phyloP scores from a whole-genome alignment of 2,329 filamentous ascomycete species.

The Chrysoporthe austroafricana region DNA sequence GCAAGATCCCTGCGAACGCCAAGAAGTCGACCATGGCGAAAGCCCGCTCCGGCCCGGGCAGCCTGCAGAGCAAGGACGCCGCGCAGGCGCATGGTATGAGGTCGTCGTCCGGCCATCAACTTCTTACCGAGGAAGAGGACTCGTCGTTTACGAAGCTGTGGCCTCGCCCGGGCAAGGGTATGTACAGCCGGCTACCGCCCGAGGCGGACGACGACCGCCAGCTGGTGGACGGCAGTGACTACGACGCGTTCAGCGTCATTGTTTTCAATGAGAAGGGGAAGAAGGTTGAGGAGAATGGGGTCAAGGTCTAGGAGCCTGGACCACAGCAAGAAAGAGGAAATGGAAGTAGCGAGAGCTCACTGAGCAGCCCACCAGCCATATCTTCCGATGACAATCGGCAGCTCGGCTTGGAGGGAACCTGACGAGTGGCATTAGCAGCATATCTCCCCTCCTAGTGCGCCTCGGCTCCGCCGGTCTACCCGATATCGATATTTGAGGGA shows the following conservation, averaged over 20 bases:
- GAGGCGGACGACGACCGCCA: conserved; percentile 35
- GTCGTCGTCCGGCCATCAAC: conserved; percentile 19
- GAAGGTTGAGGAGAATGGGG: conserved; percentile 39
- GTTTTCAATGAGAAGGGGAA: conserved; percentile 36
- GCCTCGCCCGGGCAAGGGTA: conserved; percentile 36
- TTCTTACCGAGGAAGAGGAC: conserved; percentile 35
- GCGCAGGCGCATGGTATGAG: conserved; percentile 16
- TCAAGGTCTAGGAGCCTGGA: conserved; percentile 30
- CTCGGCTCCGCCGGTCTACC: too few relatives aligned
- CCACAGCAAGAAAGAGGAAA: neutral
- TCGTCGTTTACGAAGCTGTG: conserved; percentile 36
- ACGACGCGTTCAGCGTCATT: conserved; percentile 37
- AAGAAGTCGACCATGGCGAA: conserved; percentile 29
- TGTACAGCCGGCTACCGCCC: conserved; percentile 35
- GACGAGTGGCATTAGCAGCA: neutral
- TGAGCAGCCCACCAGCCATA: neutral
- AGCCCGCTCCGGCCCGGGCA: conserved; percentile 26
- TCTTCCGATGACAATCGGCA: neutral
- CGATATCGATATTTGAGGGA: too few relatives aligned
- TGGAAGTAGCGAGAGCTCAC: neutral
- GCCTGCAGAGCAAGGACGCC: conserved; percentile 24
- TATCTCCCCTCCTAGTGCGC: too few relatives aligned
- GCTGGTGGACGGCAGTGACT: conserved; percentile 36
- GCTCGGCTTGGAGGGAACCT: neutral
- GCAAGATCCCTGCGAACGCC: conserved; percentile 38